Conservation (phyloP, 2,329 filamentous ascomycete species). For the Westerdykella ornata region DNA sequence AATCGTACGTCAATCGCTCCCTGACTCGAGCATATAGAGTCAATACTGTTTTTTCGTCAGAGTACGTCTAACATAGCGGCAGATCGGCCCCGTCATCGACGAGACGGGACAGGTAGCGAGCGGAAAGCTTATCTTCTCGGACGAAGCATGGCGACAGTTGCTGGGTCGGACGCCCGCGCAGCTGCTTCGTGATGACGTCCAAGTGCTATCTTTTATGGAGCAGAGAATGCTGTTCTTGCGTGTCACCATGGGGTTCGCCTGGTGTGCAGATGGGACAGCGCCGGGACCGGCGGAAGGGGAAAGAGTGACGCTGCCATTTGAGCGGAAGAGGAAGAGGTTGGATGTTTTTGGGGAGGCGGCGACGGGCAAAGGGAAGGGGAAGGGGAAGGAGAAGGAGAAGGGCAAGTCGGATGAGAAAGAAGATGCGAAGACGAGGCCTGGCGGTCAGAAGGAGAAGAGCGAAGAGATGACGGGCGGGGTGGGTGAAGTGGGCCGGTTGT, state of each 20-base stretch:
- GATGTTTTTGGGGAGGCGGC: slow-evolving; percentile 2
- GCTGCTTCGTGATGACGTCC: slow-evolving; percentile 36
- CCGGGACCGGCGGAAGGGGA: slow-evolving; percentile 6
- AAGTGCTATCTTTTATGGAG: slow-evolving; percentile 46
- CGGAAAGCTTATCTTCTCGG: slow-evolving; percentile 50
- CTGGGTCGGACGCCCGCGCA: slow-evolving; percentile 42
- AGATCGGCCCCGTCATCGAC: slow-evolving; percentile 44
- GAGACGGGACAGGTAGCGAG: slow-evolving; percentile 50
- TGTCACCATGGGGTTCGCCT: slow-evolving; percentile 51
- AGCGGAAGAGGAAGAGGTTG: slow-evolving; percentile 11
- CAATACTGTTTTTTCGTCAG: not conserved
- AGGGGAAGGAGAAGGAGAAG: slow-evolving; percentile 10
- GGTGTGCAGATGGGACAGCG: slow-evolving; percentile 35
- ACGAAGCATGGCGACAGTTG: slow-evolving; percentile 48
- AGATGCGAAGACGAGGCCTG: slow-evolving; percentile 12
- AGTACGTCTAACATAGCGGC: slow-evolving; percentile 1
- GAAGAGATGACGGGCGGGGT: not conserved
- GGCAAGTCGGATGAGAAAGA: slow-evolving; percentile 21
- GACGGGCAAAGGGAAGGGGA: not conserved
- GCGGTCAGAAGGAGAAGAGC: slow-evolving; percentile 24
- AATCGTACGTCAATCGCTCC: slow-evolving; percentile 22
- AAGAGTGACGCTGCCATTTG: slow-evolving; percentile 1
- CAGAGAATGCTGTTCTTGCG: slow-evolving; percentile 48
- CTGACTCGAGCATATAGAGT: not conserved
- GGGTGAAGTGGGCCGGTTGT: slow-evolving; percentile 12